These are phyloP conservation scores for Wolfiporia cocos DNA, from an alignment of 1,284 basidiomycete genomes.

Conservation along the genomic window DNA sequence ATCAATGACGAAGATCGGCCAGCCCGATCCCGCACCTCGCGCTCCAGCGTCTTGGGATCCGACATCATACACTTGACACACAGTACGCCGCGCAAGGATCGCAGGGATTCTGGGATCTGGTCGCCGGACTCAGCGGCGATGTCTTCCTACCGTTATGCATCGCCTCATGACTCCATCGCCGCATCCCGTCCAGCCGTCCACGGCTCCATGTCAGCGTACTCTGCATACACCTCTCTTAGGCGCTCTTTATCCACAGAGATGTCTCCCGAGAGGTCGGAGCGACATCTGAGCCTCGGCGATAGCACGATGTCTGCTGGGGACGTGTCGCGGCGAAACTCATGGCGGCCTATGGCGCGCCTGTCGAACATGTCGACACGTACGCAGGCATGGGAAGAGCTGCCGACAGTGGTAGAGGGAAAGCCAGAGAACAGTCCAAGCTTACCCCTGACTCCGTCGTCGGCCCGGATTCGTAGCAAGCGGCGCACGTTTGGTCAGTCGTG, in stretches of 20 bases:
- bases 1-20: slow-evolving; percentile 11
- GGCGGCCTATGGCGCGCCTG: slow-evolving; percentile 10
- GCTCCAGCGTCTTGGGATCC: slow-evolving; percentile 23
- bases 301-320: slow-evolving; percentile 12
- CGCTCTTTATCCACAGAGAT: background rate
- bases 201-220: slow-evolving; percentile 7
- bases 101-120: slow-evolving; percentile 13
- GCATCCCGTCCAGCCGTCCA: slow-evolving; percentile 5
- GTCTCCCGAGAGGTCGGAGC: background rate
- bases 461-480: slow-evolving; percentile 2
- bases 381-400: slow-evolving; percentile 12
- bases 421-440: background rate
- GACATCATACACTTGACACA: slow-evolving; percentile 24
- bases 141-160: slow-evolving; percentile 8
- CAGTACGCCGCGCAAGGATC: slow-evolving; percentile 6
- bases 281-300: background rate
- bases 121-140: slow-evolving; percentile 12
- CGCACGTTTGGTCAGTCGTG: slow-evolving; percentile 10
- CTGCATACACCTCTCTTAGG: slow-evolving; percentile 1
- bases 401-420: slow-evolving; percentile 12
- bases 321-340: slow-evolving; percentile 6
- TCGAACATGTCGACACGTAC: slow-evolving; percentile 14
- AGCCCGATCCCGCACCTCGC: slow-evolving; percentile 2
- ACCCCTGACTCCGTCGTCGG: background rate
- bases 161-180: slow-evolving; percentile 1